Evolutionary conservation across 2,329 filamentous ascomycete genomes (phyloP), one percentile per base, ranked within the genome.

Genomic region (Sclerotinia subarctica): DNA sequence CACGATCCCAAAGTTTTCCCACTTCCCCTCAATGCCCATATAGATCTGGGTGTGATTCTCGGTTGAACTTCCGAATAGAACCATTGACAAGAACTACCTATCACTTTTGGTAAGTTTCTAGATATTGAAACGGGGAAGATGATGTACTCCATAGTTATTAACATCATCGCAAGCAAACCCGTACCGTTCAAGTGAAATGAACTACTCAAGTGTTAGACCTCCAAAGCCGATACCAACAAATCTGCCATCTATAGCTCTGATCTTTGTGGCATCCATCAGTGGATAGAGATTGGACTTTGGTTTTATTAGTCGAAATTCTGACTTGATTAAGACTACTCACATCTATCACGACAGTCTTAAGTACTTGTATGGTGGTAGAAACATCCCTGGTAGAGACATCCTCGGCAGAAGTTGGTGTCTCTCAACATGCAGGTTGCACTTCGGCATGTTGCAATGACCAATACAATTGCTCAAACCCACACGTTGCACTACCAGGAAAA

Each of bases 11-110:
- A 72, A 73, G 53, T 73, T 72, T 73, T 72, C 0, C 49, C 52
- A 11, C 86, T 86, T 8, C 86, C 86, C 64, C 83, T 82, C 4
- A 88, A 79, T 0, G 82, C 84, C 71, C 78, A 80, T 79, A 87
- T 13, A 88, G 77, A 66, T 87, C 85, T 0, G 66, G 58, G 38
- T 56, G 44, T 79, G 70, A 70, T 87, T 76, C 15, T 67, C 47
- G 0, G 73, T 74, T n/a, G 79, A 79, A 77, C 0, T 73, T 76
- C 1, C 80, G 74, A 11, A 86, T 77, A 69, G 83, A 81, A 74
- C 85, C 84, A 66, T 85, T 82, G 0, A 80, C 80, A 10, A 80
- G 76, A 1, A 83, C 79, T 10, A 73, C 52, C 72, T 66, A 58
- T 21, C 76, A 81, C 29, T 42, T 17, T 2, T 15, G 19, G n/a